phyloP scores from a whole-genome alignment of 305 asterid species.

The Striga hermonthica region DNA sequence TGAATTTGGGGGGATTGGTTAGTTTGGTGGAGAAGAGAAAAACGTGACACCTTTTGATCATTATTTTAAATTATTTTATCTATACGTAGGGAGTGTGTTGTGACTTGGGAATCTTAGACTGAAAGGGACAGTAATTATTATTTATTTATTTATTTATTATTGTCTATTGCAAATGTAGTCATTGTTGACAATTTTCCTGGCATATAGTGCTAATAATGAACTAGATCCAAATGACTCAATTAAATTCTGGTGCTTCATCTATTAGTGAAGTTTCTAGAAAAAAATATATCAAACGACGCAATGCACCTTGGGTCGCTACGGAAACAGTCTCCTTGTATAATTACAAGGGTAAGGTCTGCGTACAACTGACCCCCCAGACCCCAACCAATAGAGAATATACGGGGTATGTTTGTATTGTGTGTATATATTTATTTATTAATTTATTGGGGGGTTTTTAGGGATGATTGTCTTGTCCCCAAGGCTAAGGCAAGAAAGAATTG shows the following conservation, averaged over 20 bases:
- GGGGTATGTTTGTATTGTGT: no score
- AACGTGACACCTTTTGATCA: not conserved
- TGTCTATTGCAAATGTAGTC: not conserved
- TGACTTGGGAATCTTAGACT: not conserved
- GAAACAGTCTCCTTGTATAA: no score
- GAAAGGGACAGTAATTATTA: not conserved
- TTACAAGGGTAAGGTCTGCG: no score
- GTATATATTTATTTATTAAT: not conserved
- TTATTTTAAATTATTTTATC: not conserved
- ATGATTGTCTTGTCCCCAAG: not conserved
- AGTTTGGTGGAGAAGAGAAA: conserved; percentile 4
- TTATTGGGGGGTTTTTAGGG: not conserved
- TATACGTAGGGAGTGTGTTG: not conserved
- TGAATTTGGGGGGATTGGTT: not conserved
- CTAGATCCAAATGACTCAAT: no score
- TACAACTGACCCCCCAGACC: no score
- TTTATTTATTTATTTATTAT: not conserved
- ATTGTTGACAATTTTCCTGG: no score
- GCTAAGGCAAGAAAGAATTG: not conserved
- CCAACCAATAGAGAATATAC: no score
- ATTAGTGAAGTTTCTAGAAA: no score
- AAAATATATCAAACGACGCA: no score
- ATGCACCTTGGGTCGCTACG: no score
- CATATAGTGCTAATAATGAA: no score
- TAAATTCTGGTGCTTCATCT: no score